These are phyloP conservation scores for Epithele typhae DNA, from an alignment of 768 basidiomycete genomes.

Conservation along the genomic window DNA sequence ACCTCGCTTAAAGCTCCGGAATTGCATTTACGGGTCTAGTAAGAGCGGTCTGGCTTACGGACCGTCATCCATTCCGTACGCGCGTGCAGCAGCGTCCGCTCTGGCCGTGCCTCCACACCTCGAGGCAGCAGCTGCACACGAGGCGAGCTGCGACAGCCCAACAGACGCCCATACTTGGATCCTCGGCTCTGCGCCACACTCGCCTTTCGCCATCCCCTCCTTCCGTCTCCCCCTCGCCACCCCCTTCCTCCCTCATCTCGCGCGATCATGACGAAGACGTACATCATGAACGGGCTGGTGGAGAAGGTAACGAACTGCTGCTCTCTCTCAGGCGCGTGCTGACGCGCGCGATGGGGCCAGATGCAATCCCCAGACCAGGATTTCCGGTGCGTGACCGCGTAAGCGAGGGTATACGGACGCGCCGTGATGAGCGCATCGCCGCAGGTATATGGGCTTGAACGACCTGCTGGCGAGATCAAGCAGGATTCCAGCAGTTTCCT, in stretches of 20 bases:
- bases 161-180: slow-evolving; percentile 3
- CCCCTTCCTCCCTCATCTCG: not conserved
- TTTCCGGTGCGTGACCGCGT: slow-evolving; percentile 54
- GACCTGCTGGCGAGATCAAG: slow-evolving; percentile 86
- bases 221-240: not conserved
- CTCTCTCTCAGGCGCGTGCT: not conserved
- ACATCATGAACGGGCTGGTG: slow-evolving; percentile 78
- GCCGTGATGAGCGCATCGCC: slow-evolving; percentile 13
- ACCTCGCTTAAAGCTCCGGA: no score
- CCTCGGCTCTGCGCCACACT: slow-evolving; percentile 14
- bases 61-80: no score
- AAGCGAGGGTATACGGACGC: slow-evolving; percentile 10
- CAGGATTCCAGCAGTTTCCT: slow-evolving; percentile 70
- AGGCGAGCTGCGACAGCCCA: not conserved
- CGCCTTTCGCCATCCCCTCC: slow-evolving; percentile 4
- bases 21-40: no score
- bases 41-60: no score
- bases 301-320: slow-evolving; percentile 56
- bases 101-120: no score
- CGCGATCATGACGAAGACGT: slow-evolving; percentile 70
- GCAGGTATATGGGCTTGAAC: slow-evolving; percentile 94
- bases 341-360: slow-evolving; percentile 32
- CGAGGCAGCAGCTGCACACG: no score
- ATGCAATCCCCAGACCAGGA: slow-evolving; percentile 92
- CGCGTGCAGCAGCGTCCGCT: no score